Evolutionary conservation across 768 basidiomycete genomes (phyloP), one percentile per base, ranked within the genome.

Genomic region (Rhizopogon roseolus): DNA sequence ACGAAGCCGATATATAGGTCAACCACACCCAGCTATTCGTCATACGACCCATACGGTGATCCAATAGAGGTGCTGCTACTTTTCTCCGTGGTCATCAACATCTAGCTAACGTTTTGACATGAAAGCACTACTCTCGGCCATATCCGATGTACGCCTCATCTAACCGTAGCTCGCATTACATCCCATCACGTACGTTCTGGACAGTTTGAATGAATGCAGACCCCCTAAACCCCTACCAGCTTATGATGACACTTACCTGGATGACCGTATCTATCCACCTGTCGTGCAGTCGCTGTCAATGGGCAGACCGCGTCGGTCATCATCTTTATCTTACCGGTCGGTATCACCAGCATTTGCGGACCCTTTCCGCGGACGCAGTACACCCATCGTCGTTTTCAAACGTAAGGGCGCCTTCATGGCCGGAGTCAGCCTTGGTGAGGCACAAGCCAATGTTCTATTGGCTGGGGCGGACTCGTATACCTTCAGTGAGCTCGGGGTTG

Each of bases 341-440:
- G 64, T 70, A 34, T 60, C 71, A 8, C 64, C 70, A 22, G 22
- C 22, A 1, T 71, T 70, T 58, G 38, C 62, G 36, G 76, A 81
- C 53, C 63, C 70, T n/a, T 80, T 76, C 63, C 77, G 76, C 19
- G 73, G 75, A 25, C 72, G 77, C 13, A 78, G 76, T 59, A 72
- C 78, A 27, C 69, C 76, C 39, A 71, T 81, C 51, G 73, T 90
- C 54, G 88, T 85, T 65, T 90, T 90, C 71, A 87, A 85, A 69
- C 81, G 83, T 65, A 88, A 85, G 72, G 85, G 84, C 10, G 73
- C 81, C 11, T 80, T 86, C 63, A 71, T 77, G 49, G 74, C 80
- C 19, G 88, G 88, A 6, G 78, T 90, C 59, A 81, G 77, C 38
- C 76, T 90, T 17, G 78, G 77, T 17, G 86, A 88, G 66, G 87